A percentile compares a stretch with the other conserved stretches of the same genome.
These are phyloP conservation scores for Teratosphaeriaceae sp. DNA, from an alignment of 2,329 filamentous ascomycete genomes.

Conservation along the genomic window DNA sequence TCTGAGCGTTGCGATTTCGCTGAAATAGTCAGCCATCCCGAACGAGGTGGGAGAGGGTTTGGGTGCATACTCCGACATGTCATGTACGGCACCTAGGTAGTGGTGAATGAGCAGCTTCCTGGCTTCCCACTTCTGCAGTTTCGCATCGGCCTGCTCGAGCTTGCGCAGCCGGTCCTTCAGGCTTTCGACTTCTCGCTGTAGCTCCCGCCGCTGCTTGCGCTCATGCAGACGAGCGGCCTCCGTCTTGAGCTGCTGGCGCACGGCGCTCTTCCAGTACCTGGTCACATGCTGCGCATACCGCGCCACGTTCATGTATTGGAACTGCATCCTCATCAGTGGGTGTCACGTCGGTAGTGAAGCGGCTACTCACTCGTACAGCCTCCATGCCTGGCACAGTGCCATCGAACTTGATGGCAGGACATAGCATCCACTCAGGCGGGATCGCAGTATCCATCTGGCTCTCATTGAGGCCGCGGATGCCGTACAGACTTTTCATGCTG, in stretches of 20 bases:
- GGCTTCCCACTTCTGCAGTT: constrained; percentile 28
- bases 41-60: background rate
- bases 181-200: constrained; percentile 14
- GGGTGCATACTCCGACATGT: constrained; percentile 23
- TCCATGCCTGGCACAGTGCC: constrained; percentile 32
- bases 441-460: constrained; percentile 39
- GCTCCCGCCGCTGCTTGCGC: constrained; percentile 17
- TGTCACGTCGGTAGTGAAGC: too few relatives aligned
- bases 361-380: constrained; percentile 34
- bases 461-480: constrained; percentile 36
- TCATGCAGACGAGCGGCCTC: constrained; percentile 19
- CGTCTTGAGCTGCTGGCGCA: constrained; percentile 17
- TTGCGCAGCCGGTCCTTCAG: constrained; percentile 14
- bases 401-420: constrained; percentile 40
- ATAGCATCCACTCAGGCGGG: constrained; percentile 36
- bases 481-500: constrained; percentile 34
- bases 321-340: constrained; percentile 28
- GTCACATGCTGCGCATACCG: constrained; percentile 25
- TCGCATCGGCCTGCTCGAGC: constrained; percentile 20
- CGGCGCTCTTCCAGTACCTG: constrained; percentile 17
- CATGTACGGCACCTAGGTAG: constrained; percentile 29
- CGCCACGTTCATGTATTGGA: constrained; percentile 39
- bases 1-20: constrained; percentile 26
- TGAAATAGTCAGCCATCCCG: constrained; percentile 11
- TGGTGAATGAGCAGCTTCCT: constrained; percentile 28